These are phyloP conservation scores for Telfairia occidentalis DNA, from an alignment of 331 rosid species.

Conservation along the genomic window DNA sequence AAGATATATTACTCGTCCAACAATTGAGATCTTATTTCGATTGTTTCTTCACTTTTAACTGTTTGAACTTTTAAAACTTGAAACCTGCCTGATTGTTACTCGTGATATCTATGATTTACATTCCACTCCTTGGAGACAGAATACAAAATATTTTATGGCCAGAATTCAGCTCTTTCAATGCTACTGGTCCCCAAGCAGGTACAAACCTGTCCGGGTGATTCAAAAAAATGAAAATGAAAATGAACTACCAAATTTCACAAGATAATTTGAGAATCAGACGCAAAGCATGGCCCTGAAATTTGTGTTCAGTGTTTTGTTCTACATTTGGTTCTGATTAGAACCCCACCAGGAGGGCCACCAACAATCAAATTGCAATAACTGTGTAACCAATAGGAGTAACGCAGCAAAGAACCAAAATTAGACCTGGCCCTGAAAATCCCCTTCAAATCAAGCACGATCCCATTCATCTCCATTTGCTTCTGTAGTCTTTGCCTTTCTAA, in stretches of 20 bases:
- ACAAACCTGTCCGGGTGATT: not conserved
- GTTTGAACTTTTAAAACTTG: too few species aligned
- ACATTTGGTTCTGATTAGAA: slow-evolving; percentile 44
- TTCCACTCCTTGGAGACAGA: not conserved
- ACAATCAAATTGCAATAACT: slow-evolving; percentile 45
- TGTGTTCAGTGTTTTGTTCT: slow-evolving; percentile 53
- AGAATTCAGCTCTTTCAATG: not conserved
- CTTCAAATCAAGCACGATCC: slow-evolving; percentile 36
- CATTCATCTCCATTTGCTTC: slow-evolving; percentile 55
- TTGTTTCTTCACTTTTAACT: too few species aligned
- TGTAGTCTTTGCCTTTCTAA: slow-evolving; percentile 35
- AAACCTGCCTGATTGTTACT: too few species aligned
- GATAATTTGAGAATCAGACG: not conserved
- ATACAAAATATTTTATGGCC: not conserved
- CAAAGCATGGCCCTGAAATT: not conserved
- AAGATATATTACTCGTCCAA: too few species aligned
- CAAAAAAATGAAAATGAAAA: not conserved
- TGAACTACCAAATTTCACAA: not conserved
- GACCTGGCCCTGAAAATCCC: slow-evolving; percentile 67
- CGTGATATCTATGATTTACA: too few species aligned
- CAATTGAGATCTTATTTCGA: too few species aligned
- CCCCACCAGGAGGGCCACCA: slow-evolving; percentile 69
- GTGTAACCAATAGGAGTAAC: slow-evolving; percentile 59
- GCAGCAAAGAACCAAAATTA: slow-evolving; percentile 50
- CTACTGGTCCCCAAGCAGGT: not conserved